These are phyloP conservation scores for Schizochytrium sp. DNA, from an alignment of 108 stramenopile species.

Conservation along the genomic window DNA sequence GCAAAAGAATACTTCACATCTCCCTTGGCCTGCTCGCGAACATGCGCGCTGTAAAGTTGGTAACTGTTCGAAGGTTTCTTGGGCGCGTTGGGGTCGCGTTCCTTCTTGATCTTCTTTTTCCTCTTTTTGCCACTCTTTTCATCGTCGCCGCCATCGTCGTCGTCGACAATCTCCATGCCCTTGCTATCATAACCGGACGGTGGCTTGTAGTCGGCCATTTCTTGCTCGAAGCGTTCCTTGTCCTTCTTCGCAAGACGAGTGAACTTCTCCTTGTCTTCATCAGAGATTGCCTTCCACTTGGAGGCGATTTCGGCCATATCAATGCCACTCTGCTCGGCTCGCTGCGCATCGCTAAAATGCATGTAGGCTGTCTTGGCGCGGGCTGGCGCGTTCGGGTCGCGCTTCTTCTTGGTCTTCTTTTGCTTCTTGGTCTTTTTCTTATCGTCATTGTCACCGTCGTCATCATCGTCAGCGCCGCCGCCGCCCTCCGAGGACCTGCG, in stretches of 20 bases:
- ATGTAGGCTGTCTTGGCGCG: not conserved
- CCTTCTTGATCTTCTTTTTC: not conserved
- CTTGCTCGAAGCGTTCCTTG: slow-evolving; percentile 57
- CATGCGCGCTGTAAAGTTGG: not conserved
- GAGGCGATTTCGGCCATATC: slow-evolving; percentile 34
- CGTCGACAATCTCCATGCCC: not conserved
- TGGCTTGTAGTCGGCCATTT: slow-evolving; percentile 51
- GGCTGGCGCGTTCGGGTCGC: slow-evolving; percentile 2
- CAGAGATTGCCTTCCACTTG: slow-evolving; percentile 56
- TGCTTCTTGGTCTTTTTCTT: not conserved
- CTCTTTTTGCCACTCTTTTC: not conserved
- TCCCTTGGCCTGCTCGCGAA: not conserved
- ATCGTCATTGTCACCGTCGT: not conserved
- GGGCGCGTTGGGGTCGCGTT: not conserved
- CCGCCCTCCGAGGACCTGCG: not conserved
- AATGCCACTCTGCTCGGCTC: not conserved
- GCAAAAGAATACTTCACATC: not conserved
- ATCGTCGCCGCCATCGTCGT: not conserved
- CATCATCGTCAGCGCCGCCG: not conserved
- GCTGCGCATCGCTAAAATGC: slow-evolving; percentile 8
- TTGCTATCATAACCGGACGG: not conserved
- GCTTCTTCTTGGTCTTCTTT: not conserved
- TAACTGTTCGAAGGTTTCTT: not conserved
- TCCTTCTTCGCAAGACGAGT: slow-evolving; percentile 56
- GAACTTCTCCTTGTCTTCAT: slow-evolving; percentile 47